A percentile compares a stretch with the other conserved stretches of the same genome.
Evolutionary conservation across 306 rosid species (phyloP).

Genomic region (Fragaria nilgerrensis): DNA sequence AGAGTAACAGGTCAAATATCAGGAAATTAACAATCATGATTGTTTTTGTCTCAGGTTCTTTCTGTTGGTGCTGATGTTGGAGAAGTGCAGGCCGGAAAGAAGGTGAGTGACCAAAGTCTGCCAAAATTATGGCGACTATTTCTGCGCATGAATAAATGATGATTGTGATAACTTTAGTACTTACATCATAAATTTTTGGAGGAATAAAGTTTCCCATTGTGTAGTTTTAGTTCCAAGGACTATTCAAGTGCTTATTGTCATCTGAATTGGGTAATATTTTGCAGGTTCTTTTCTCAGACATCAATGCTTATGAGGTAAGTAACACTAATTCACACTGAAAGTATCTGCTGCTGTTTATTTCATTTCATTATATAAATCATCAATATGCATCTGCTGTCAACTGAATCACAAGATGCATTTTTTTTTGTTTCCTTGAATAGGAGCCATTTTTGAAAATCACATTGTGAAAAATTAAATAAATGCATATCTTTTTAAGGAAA

Average conservation of each 20-base stretch:
- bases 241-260: background rate
- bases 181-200: background rate
- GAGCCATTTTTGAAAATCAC: background rate
- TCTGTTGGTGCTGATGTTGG: conserved; percentile 76
- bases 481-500: background rate
- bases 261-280: conserved; percentile 19
- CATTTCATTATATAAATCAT: background rate
- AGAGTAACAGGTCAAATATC: background rate
- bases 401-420: background rate
- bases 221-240: background rate
- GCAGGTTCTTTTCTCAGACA: conserved; percentile 91
- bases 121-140: background rate
- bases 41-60: conserved; percentile 55
- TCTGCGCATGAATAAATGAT: background rate
- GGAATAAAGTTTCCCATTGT: background rate
- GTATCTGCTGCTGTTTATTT: background rate
- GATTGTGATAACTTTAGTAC: background rate
- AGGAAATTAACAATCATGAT: conserved; percentile 6
- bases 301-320: conserved; percentile 85
- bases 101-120: conserved; percentile 44
- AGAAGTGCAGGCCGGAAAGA: conserved; percentile 66
- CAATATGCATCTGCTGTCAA: background rate
- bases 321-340: background rate
- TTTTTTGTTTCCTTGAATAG: background rate
- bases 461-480: background rate